Evolutionary conservation across 1,284 basidiomycete species (phyloP).

Genomic region (Puccinia coronata): DNA sequence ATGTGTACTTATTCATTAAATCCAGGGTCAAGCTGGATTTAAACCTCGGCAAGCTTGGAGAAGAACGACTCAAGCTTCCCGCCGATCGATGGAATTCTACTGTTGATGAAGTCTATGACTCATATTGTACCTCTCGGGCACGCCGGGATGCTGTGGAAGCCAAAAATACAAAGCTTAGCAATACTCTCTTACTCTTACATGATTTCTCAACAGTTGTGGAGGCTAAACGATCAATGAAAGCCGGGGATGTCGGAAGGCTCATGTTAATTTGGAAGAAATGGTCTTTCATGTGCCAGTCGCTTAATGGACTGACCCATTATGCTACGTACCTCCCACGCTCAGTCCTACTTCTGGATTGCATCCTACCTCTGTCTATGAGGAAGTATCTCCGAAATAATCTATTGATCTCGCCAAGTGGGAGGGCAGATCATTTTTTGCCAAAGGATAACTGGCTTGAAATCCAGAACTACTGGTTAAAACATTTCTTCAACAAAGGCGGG

Average conservation of each 20-base stretch:
- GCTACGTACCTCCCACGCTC: constrained; percentile 13
- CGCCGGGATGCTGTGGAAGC: not conserved
- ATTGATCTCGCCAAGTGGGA: not conserved
- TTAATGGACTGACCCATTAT: not conserved
- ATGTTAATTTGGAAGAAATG: constrained; percentile 28
- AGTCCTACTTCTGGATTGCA: not conserved
- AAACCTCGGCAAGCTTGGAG: not conserved
- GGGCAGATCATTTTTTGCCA: constrained; percentile 11
- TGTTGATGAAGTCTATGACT: constrained; percentile 7
- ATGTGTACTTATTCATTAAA: not conserved
- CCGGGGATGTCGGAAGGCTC: constrained; percentile 25
- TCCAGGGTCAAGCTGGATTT: not conserved
- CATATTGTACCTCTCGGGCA: not conserved
- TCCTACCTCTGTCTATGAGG: constrained; percentile 3
- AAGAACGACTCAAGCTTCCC: not conserved
- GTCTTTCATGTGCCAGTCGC: constrained; percentile 7
- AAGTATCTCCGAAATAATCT: constrained; percentile 20
- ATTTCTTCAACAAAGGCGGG: constrained; percentile 11
- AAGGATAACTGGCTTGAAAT: constrained; percentile 34
- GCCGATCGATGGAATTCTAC: not conserved
- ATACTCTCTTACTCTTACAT: not conserved
- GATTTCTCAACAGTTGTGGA: constrained; percentile 17
- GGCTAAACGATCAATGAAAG: constrained; percentile 12
- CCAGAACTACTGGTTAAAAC: too few species aligned
- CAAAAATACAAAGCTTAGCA: not conserved